Evolutionary conservation across 352 stramenopile genomes (phyloP), one percentile per base, ranked within the genome.

Genomic region (Globisporangium paddicum): DNA sequence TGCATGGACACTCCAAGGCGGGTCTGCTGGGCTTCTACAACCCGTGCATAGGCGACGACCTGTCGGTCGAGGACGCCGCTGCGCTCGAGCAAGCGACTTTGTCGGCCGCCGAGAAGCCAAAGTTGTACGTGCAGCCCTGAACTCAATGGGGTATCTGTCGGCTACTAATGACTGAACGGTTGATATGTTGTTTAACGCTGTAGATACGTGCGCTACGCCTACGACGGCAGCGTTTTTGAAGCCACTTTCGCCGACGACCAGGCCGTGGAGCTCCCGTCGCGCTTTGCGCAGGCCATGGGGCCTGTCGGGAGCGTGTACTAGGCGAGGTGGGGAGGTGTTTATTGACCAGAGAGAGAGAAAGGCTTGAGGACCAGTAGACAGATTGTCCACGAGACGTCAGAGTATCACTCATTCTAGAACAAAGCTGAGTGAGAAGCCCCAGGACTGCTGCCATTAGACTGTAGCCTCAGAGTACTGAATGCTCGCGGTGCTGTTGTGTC

Each of bases 11-110:
- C 14, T 90, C 84, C 16, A 93, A 93, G 61, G 72, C 80, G 26
- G 73, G 73, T 19, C 60, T 94, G 5, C 55, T 94, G 23, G 82
- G 84, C 30, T 94, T 94, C 50, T 94, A 94, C 69, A 90, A 92
- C 55, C 84, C 84, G 14, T 92, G 78, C 51, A 65, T 83, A n/a
- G 66, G 69, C 11, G 60, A 73, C 38, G 68, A 83, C 37, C 69
- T 81, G 40, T 67, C 63, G 14, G 71, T 80, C 42, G 65, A 75
- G 5, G 71, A 80, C 41, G 63, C 72, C 23, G 62, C 40, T n/a
- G 14, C 34, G 6, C 23, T 35, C 19, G 23, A 30, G 18, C 30
- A 18, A 10, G n/a, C n/a, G 19, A 6, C 23, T 9, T 42, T 35
- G 19, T 59, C 59, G 13, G 58, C 41, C 32, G 58, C 41, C 32